These are phyloP conservation scores for Limonium bicolor DNA, from an alignment of 148 eudicot species.

Conservation along the genomic window DNA sequence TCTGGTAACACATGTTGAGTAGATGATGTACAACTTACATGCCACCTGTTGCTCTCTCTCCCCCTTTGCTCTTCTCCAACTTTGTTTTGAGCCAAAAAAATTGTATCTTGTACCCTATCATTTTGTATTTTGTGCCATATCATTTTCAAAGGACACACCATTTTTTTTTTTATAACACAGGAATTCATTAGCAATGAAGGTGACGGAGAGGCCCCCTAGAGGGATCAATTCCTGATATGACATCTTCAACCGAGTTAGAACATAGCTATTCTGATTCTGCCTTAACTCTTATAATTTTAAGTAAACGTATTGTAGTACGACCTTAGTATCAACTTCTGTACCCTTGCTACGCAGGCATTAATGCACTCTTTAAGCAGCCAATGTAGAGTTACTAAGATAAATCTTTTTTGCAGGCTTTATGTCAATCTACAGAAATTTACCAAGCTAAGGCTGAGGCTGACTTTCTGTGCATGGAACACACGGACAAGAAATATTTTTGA, in stretches of 20 bases:
- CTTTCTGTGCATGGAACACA: constrained; percentile 49
- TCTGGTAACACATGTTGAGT: not conserved
- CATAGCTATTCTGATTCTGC: not conserved
- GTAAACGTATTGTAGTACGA: too few relatives aligned
- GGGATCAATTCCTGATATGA: constrained; percentile 99
- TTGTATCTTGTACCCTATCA: too few relatives aligned
- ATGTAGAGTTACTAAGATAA: not conserved
- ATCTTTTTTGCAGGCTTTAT: constrained; percentile 45
- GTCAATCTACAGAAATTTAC: constrained; percentile 82
- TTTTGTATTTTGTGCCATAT: not conserved
- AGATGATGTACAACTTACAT: not conserved
- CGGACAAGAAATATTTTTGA: constrained; percentile 47
- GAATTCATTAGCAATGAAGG: constrained; percentile 86
- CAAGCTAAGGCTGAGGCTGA: constrained; percentile 98
- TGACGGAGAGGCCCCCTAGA: constrained; percentile 90
- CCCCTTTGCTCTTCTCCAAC: too few relatives aligned
- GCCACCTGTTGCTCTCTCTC: too few relatives aligned
- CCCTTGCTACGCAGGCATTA: too few relatives aligned
- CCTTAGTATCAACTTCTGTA: too few relatives aligned
- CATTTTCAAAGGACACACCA: too few relatives aligned
- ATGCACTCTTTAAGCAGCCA: too few relatives aligned
- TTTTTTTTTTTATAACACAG: constrained; percentile 22
- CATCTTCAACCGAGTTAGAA: constrained; percentile 86
- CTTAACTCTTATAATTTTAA: too few relatives aligned
- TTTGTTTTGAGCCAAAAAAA: too few relatives aligned